Evolutionary conservation across 768 basidiomycete genomes (phyloP).

Genomic region (Auricularia sp.): DNA sequence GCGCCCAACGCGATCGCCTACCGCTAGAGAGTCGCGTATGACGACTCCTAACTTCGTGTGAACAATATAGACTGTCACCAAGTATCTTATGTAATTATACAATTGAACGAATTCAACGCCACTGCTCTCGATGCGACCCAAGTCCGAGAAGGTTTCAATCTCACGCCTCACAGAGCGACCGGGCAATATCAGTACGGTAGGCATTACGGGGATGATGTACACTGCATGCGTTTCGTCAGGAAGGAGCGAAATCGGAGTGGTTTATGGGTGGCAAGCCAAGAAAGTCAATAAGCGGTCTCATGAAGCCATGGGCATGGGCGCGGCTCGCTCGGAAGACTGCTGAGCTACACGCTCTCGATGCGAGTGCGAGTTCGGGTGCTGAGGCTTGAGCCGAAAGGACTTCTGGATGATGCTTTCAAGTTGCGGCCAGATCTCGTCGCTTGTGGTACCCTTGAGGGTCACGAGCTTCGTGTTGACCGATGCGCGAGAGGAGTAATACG

Average conservation of each 20-base stretch:
- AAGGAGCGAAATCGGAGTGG: background rate
- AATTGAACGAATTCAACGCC: background rate
- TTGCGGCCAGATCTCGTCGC: slow-evolving; percentile 85
- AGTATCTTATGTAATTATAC: no score
- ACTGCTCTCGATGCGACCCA: background rate
- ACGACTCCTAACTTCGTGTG: no score
- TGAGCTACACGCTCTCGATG: background rate
- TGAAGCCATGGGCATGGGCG: background rate
- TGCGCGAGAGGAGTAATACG: slow-evolving; percentile 45
- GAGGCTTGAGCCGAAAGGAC: slow-evolving; percentile 36
- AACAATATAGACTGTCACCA: no score
- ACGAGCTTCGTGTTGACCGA: slow-evolving; percentile 33
- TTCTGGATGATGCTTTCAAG: slow-evolving; percentile 52
- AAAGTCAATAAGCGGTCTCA: background rate
- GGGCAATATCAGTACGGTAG: background rate
- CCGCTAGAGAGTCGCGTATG: no score
- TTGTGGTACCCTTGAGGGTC: slow-evolving; percentile 60
- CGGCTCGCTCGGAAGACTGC: background rate
- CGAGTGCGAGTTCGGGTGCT: background rate
- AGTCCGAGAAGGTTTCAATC: background rate
- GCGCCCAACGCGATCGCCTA: no score
- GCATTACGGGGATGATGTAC: background rate
- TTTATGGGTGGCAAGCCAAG: background rate
- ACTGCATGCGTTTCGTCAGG: background rate
- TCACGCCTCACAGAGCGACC: background rate